Percentiles rank a stretch among this genome's conserved stretches.
phyloP scores from a whole-genome alignment of 2,329 filamentous ascomycete species.

The Fusarium nematophilum region DNA sequence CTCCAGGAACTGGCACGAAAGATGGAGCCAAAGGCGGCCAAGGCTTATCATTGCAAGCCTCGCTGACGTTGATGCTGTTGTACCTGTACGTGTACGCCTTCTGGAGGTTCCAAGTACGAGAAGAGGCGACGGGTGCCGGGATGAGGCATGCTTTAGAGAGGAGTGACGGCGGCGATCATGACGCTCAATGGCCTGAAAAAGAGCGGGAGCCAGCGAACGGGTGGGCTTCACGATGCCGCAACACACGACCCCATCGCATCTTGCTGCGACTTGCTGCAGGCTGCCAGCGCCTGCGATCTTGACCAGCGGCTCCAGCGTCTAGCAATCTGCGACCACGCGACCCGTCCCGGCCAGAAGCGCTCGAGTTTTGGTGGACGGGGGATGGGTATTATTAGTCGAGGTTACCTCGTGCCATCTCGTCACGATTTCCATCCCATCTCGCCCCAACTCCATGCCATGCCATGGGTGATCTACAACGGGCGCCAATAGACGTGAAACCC shows the following conservation, averaged over 20 bases:
- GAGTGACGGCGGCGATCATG: constrained; percentile 42
- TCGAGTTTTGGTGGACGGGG: constrained; percentile 7
- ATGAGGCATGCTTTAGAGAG: constrained; percentile 34
- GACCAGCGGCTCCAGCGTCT: constrained; percentile 35
- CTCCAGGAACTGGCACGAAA: constrained; percentile 17
- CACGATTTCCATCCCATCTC: constrained; percentile 32
- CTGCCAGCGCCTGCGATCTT: constrained; percentile 25
- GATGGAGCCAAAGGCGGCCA: constrained; percentile 1
- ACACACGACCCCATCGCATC: constrained; percentile 36
- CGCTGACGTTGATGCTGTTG: constrained; percentile 26
- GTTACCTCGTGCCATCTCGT: constrained; percentile 34
- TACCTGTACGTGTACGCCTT: constrained; percentile 16
- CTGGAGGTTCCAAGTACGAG: constrained; percentile 17
- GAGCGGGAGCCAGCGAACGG: constrained; percentile 41
- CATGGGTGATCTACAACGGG: constrained; percentile 38
- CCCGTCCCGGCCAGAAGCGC: constrained; percentile 35
- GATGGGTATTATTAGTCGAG: not conserved
- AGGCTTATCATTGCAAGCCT: constrained; percentile 12
- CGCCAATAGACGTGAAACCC: constrained; percentile 35
- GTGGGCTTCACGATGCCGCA: constrained; percentile 35
- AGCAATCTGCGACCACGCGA: constrained; percentile 32
- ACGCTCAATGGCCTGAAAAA: constrained; percentile 34
- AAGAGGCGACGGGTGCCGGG: constrained; percentile 26
- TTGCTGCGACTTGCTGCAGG: constrained; percentile 24
- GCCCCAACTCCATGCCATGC: constrained; percentile 39